phyloP scores from a whole-genome alignment of 805 yeast species.

The Jamesozyma piceae region DNA sequence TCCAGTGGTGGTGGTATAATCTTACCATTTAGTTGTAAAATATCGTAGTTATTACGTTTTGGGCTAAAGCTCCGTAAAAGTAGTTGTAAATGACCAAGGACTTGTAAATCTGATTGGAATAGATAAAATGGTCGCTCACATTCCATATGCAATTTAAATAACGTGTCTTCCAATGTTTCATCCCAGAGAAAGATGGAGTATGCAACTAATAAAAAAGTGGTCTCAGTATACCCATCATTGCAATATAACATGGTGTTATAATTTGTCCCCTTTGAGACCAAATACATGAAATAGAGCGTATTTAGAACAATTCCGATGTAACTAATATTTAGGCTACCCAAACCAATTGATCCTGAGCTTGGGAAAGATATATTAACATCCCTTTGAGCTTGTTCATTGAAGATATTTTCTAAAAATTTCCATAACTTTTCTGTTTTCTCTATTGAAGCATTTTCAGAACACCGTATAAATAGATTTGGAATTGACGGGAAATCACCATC shows the following conservation, averaged over 20 bases:
- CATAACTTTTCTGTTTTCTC: conserved; percentile 35
- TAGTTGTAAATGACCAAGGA: conserved; percentile 56
- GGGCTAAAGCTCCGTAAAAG: conserved; percentile 58
- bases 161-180: conserved; percentile 51
- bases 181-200: conserved; percentile 64
- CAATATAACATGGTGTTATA: conserved; percentile 57
- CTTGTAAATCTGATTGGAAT: conserved; percentile 63
- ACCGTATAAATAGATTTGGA: conserved; percentile 32
- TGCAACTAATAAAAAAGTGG: conserved; percentile 64
- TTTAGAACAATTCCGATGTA: conserved; percentile 64
- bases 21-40: background rate
- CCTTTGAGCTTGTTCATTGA: conserved; percentile 1
- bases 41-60: conserved; percentile 4
- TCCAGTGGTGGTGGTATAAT: conserved; percentile 10
- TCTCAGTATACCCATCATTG: conserved; percentile 88
- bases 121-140: conserved; percentile 76
- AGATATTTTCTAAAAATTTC: conserved; percentile 8
- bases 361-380: conserved; percentile 52
- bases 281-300: conserved; percentile 42
- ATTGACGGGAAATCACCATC: background rate
- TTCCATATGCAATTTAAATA: conserved; percentile 50
- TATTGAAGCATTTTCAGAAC: conserved; percentile 50
- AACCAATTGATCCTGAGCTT: conserved; percentile 72
- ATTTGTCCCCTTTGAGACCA: conserved; percentile 11
- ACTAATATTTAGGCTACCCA: conserved; percentile 61